These are phyloP conservation scores for Chaetomiaceae sp. DNA, from an alignment of 2,329 filamentous ascomycete species.

Conservation along the genomic window DNA sequence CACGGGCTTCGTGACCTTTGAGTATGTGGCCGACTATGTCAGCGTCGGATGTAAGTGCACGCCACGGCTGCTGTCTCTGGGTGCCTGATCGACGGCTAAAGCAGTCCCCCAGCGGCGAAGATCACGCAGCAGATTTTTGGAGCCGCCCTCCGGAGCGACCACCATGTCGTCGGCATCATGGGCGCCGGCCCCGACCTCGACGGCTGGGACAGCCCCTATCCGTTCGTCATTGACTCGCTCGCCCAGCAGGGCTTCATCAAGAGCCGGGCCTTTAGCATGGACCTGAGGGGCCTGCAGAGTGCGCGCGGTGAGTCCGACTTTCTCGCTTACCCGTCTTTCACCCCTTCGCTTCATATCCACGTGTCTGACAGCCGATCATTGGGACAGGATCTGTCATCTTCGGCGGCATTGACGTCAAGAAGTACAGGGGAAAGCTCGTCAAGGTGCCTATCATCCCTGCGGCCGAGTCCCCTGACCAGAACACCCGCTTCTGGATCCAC, in stretches of 20 bases:
- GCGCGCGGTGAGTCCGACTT: neutral
- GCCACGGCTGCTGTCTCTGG: no score
- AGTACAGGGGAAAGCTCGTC: conserved; percentile 50
- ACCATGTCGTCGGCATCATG: conserved; percentile 1
- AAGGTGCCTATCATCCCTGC: conserved; percentile 51
- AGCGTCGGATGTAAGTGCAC: conserved; percentile 4
- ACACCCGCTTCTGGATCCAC: conserved; percentile 1
- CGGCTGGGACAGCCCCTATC: conserved; percentile 6
- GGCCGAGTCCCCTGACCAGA: neutral
- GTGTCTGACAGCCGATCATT: neutral
- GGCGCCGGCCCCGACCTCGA: neutral
- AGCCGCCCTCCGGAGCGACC: conserved; percentile 1
- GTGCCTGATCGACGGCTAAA: neutral
- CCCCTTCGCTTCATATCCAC: no score
- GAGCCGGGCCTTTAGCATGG: conserved; percentile 19
- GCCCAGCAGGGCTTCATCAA: conserved; percentile 11
- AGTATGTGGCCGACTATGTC: conserved; percentile 6
- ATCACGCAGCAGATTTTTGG: conserved; percentile 12
- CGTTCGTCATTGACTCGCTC: conserved; percentile 13
- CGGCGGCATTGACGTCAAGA: conserved; percentile 53
- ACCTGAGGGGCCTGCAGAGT: conserved; percentile 5
- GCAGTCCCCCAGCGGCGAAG: neutral
- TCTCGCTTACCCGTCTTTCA: no score
- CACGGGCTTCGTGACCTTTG: neutral
- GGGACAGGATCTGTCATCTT: conserved; percentile 38